Evolutionary conservation across 345 rosid genomes (phyloP), one percentile per base, ranked within the genome.

Genomic region (Pugionium dolabratum): DNA sequence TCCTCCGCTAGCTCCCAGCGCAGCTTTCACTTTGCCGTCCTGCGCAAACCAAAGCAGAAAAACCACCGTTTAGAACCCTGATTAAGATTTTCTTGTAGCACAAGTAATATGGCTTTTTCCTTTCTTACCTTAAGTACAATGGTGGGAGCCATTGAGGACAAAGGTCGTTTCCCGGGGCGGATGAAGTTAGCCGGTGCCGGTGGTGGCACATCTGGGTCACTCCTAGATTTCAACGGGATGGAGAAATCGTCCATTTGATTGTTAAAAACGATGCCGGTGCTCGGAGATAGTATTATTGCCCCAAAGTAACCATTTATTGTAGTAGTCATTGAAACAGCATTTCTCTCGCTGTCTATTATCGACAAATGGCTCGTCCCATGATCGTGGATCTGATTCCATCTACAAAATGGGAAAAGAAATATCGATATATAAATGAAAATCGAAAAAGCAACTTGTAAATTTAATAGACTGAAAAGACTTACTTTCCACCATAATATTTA

Each of bases 1-100:
- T 45, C 84, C 86, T 31, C 89, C 89, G 50, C 85, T 85, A 5
- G 79, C 86, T 10, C 89, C 89, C 5, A 80, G 33, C 11, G 75
- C 85, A 4, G 70, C 83, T 70, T 62, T 80, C 71, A 80, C 76
- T 55, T 73, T 65, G 47, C 47, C 79, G 32, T 80, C 78, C 86
- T 84, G 42, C 10, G 18, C 1, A 29, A 44, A 59, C 9, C 4
- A 10, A 3, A 1, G 9, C 0, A 29, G 4, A 6, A 30, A 6
- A 29, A n/a, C 27, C 37, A 1, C 32, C n/a, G 1, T 25, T 61
- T 25, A 1, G 4, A 28, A 5, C 49, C 45, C 36, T 34, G 45
- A 54, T 25, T 42, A 1, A 40, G 28, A 34, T 2, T 53, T 51
- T 44, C 25, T 1, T 36, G 27, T 27, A 31, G 1, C 41, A 11